Evolutionary conservation across 257 asterid species (phyloP).

Genomic region (Solanum clarkiae): DNA sequence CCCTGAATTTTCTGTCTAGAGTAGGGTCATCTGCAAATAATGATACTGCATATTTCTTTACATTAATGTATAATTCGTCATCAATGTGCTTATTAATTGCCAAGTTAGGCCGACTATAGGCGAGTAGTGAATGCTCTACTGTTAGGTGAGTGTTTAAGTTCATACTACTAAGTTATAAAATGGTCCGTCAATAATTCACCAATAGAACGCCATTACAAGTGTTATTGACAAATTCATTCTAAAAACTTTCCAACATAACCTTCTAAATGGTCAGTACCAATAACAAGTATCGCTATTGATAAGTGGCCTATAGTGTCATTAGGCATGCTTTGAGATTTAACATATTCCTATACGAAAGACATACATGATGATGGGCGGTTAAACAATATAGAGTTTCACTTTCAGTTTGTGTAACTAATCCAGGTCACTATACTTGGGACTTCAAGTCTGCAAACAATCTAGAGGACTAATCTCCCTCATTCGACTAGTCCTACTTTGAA

Average conservation of each 20-base stretch:
- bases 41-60: not conserved
- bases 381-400: not conserved
- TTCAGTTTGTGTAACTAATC: not conserved
- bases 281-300: not conserved
- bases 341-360: not conserved
- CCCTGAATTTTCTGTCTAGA: not conserved
- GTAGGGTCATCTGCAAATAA: not conserved
- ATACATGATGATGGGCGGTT: not conserved
- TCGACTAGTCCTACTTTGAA: not conserved
- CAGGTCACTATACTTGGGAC: not conserved
- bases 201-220: not conserved
- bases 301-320: not conserved
- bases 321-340: not conserved
- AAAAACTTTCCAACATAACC: not conserved
- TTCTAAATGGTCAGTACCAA: not conserved
- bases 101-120: not conserved
- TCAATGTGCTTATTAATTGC: not conserved
- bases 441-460: not conserved
- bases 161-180: not conserved
- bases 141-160: not conserved
- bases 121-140: not conserved
- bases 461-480: not conserved
- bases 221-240: not conserved
- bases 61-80: not conserved
- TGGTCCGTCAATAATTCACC: not conserved